phyloP scores from a whole-genome alignment of 2,329 filamentous ascomycete genomes.

The Penicillium digitatum region DNA sequence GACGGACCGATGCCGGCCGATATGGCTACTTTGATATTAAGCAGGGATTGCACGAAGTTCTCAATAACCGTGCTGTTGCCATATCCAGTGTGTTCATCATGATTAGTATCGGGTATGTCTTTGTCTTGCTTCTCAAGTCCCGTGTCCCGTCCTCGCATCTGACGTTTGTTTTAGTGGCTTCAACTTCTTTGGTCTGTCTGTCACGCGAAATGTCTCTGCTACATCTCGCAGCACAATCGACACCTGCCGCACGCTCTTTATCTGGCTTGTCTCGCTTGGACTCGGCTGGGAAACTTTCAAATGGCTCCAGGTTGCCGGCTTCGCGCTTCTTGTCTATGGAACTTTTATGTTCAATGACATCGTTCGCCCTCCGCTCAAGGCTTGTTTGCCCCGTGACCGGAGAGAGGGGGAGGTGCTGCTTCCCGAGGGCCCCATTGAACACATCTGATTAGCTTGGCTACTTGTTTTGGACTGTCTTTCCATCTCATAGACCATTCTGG shows the following conservation, averaged over 20 bases:
- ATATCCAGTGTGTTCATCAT: slow-evolving; percentile 85
- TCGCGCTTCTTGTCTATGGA: slow-evolving; percentile 86
- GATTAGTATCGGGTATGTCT: slow-evolving; percentile 86
- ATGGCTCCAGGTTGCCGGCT: slow-evolving; percentile 88
- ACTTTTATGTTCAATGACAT: slow-evolving; percentile 97
- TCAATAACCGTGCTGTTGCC: slow-evolving; percentile 64
- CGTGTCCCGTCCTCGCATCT: slow-evolving; percentile 2
- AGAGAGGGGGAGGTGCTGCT: slow-evolving; percentile 58
- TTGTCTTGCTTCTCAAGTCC: background rate
- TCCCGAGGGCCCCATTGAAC: slow-evolving; percentile 80
- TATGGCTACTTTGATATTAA: slow-evolving; percentile 86
- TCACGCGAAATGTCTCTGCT: slow-evolving; percentile 83
- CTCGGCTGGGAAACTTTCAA: slow-evolving; percentile 98
- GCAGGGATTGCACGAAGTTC: slow-evolving; percentile 80
- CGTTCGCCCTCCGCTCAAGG: slow-evolving; percentile 73
- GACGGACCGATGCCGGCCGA: slow-evolving; percentile 66
- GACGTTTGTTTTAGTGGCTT: slow-evolving; percentile 63
- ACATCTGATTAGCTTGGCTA: slow-evolving; percentile 40
- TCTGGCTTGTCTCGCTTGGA: slow-evolving; percentile 91
- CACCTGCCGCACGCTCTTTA: slow-evolving; percentile 94
- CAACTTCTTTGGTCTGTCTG: slow-evolving; percentile 96
- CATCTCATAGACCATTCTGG: background rate
- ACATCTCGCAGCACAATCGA: slow-evolving; percentile 95
- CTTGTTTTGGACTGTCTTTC: background rate
- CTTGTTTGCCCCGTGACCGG: slow-evolving; percentile 54